Conservation (phyloP, 2,329 filamentous ascomycete genomes). For the Hortaea werneckii region DNA sequence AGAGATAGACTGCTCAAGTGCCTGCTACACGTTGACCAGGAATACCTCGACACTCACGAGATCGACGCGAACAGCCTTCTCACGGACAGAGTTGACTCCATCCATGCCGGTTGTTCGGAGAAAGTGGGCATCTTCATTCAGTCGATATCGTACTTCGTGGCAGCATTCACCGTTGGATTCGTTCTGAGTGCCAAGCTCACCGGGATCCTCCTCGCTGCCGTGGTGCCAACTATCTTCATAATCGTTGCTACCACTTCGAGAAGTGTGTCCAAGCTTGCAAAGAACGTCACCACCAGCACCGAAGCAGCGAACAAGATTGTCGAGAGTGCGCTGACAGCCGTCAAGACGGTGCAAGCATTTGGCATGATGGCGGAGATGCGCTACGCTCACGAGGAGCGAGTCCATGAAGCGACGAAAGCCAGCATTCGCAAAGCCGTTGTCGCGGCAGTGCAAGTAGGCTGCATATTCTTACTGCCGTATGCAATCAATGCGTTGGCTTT, state of each 20-base stretch:
- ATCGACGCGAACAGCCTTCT: conserved; percentile 40
- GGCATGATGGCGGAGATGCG: conserved; percentile 32
- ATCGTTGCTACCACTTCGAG: conserved; percentile 35
- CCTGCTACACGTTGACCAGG: conserved; percentile 41
- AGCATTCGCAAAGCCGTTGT: conserved; percentile 32
- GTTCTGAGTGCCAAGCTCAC: conserved; percentile 33
- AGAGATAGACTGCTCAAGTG: conserved; percentile 38
- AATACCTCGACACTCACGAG: conserved; percentile 42
- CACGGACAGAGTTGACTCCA: conserved; percentile 36
- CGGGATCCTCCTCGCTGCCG: conserved; percentile 33
- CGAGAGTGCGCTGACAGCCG: conserved; percentile 36
- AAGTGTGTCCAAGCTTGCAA: conserved; percentile 30
- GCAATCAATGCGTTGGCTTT: conserved; percentile 38
- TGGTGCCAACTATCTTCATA: conserved; percentile 40
- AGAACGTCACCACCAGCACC: conserved; percentile 27
- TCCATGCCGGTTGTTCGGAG: conserved; percentile 38
- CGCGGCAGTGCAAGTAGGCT: conserved; percentile 32
- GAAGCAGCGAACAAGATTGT: conserved; percentile 36
- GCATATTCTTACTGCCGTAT: conserved; percentile 36
- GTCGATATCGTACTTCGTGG: conserved; percentile 36
- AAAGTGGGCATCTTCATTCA: conserved; percentile 39
- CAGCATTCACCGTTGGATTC: conserved; percentile 37
- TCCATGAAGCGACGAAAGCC: conserved; percentile 25
- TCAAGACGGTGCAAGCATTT: conserved; percentile 41
- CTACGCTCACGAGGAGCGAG: conserved; percentile 26